These are phyloP conservation scores for Ophiocordyceps camponoti-rufipedis DNA, from an alignment of 2,329 filamentous ascomycete species.

Conservation along the genomic window DNA sequence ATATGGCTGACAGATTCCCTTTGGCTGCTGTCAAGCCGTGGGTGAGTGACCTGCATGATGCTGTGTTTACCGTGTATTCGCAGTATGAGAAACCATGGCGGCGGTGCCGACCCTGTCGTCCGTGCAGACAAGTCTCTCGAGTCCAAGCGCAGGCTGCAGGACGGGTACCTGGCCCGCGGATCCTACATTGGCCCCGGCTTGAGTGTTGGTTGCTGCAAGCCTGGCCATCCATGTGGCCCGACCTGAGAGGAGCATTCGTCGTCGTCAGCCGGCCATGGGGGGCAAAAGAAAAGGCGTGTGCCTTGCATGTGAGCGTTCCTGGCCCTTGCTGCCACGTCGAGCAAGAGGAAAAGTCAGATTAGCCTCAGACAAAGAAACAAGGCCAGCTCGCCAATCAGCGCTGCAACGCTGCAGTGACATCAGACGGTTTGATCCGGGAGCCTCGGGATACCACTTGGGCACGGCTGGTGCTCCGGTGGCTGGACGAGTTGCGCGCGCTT, in stretches of 20 bases:
- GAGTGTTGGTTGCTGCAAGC: too few relatives aligned
- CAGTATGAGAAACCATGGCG: background rate
- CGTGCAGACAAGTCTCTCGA: background rate
- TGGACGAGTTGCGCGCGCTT: too few relatives aligned
- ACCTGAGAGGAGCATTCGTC: background rate
- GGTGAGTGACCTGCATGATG: background rate
- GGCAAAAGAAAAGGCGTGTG: background rate
- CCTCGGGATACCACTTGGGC: too few relatives aligned
- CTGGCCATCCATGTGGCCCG: background rate
- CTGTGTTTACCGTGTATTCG: background rate
- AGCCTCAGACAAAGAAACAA: background rate
- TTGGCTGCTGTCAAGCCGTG: background rate
- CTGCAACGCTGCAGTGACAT: background rate
- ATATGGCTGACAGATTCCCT: background rate
- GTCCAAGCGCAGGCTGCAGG: background rate
- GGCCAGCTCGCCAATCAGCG: background rate
- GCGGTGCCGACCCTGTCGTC: background rate
- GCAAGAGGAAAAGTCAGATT: background rate
- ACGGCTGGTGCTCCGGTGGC: too few relatives aligned
- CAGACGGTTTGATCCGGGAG: background rate
- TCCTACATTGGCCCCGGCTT: background rate
- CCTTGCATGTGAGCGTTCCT: background rate
- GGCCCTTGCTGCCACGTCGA: background rate
- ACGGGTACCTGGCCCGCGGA: background rate
- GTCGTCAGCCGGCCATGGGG: background rate